Base-by-base conservation (phyloP, 139 green algal genomes). In the Closterium sp. region DNA sequence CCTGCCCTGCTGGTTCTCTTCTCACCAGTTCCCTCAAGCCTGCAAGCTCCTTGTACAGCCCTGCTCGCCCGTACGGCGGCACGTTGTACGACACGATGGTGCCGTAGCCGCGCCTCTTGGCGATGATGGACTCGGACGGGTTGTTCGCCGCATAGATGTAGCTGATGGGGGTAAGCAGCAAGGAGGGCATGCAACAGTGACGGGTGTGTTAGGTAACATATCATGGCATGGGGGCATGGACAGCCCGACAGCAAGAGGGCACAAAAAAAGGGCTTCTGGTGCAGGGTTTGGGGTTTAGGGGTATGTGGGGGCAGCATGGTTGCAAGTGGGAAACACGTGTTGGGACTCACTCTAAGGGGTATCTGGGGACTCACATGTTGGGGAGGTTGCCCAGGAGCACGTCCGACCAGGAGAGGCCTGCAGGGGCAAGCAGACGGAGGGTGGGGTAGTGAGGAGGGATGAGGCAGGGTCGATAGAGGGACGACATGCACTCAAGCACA, bases 21-120 rank as follows among this genome's bases (percentile, higher is more conserved):
- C 88, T 31, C 64, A 99, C 87, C 88, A 99, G 92, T 0, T 96
- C 95, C 55, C 96, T 96, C 5, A 99, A 95, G 25, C 95, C 93
- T 10, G 96, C 93, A 69, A 99, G 94, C 94, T 99, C 96, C 95
- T 99, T 99, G 96, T 99, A 99, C 88, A 99, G 96, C n/a, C 98
- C 97, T 55, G 96, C 95, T 5, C 96, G 93, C 33, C 97, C 98
- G 93, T 99, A 99, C 30, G 98, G 98, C 0, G 98, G 98, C 84
- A 99, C 97, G 91, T 99, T 99, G 96, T 99, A 97, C 0, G 92
- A 97, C 25, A 99, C 94, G 84, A 99, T 98, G 34, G 97, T 99
- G 87, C 94, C 98, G 92, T 99, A 99, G 23, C 98, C 98, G 5
- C 98, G 89, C 34, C 98, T 94, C 96, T 99, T 99, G 38, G 98